phyloP scores from a whole-genome alignment of 2,329 filamentous ascomycete genomes.

The Dothideomycetes sp. region DNA sequence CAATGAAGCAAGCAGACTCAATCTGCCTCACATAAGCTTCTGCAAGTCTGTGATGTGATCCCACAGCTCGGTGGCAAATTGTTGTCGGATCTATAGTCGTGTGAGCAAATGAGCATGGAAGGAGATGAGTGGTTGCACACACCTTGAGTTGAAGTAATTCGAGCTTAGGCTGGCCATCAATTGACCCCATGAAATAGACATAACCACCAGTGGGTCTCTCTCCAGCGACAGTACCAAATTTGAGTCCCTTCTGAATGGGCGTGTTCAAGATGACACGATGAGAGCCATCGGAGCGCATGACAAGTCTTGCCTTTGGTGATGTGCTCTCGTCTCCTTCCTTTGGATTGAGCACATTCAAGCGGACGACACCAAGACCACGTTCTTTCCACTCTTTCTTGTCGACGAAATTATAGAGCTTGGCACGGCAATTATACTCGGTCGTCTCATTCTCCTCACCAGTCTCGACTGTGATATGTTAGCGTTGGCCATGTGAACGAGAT shows the following conservation, averaged over 20 bases:
- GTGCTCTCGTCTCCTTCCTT: slow-evolving; percentile 33
- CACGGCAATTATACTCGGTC: slow-evolving; percentile 64
- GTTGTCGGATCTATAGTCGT: slow-evolving; percentile 30
- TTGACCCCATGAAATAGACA: slow-evolving; percentile 53
- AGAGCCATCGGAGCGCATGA: slow-evolving; percentile 87
- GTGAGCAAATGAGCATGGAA: neutral
- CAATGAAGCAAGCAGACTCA: too few relatives aligned
- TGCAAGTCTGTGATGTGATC: slow-evolving; percentile 34
- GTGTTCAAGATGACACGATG: slow-evolving; percentile 82
- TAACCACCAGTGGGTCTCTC: slow-evolving; percentile 61
- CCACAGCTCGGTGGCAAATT: slow-evolving; percentile 39
- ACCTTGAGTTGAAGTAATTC: slow-evolving; percentile 51
- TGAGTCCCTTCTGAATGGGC: slow-evolving; percentile 66
- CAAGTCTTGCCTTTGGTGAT: slow-evolving; percentile 55
- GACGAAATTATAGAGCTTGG: slow-evolving; percentile 76
- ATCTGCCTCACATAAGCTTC: slow-evolving; percentile 28
- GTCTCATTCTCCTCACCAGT: slow-evolving; percentile 80
- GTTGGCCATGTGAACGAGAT: neutral
- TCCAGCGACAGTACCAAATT: slow-evolving; percentile 57
- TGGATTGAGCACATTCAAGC: slow-evolving; percentile 64
- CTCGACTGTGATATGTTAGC: slow-evolving; percentile 50
- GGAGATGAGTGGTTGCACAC: slow-evolving; percentile 21
- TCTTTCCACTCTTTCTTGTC: slow-evolving; percentile 70
- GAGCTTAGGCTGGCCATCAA: slow-evolving; percentile 42
- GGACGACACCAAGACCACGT: slow-evolving; percentile 72